Conservation (phyloP, 2,329 filamentous ascomycete species). For the Trichophyton simii region DNA sequence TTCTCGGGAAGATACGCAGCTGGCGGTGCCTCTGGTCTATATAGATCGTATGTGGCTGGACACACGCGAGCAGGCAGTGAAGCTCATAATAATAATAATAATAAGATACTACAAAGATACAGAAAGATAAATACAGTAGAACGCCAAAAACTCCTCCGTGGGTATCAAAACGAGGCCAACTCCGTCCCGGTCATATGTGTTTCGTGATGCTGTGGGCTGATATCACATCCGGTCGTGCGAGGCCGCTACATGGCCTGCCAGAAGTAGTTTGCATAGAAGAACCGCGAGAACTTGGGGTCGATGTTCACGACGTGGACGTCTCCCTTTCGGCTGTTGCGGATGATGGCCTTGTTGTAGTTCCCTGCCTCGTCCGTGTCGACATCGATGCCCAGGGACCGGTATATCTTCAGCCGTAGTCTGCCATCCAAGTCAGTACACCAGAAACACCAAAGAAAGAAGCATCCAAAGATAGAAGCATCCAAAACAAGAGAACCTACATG, state of each 20-base stretch:
- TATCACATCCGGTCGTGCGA: background rate
- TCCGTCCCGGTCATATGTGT: background rate
- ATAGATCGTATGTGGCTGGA: background rate
- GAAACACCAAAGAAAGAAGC: too few species aligned
- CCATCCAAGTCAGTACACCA: conserved; percentile 8
- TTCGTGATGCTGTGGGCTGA: background rate
- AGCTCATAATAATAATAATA: background rate
- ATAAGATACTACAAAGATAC: background rate
- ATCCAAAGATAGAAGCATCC: too few species aligned
- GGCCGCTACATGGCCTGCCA: conserved; percentile 66
- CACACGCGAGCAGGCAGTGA: too few species aligned
- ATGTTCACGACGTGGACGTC: conserved; percentile 93
- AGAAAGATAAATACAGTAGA: background rate
- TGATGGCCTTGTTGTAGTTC: conserved; percentile 72
- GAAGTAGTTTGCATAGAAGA: conserved; percentile 92
- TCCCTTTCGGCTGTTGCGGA: conserved; percentile 73
- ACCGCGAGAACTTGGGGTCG: conserved; percentile 79
- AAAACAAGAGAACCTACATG: conserved; percentile 21
- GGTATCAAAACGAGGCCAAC: background rate
- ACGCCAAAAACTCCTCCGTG: background rate
- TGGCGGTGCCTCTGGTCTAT: too few species aligned
- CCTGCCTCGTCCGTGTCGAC: conserved; percentile 69
- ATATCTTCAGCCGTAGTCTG: conserved; percentile 74
- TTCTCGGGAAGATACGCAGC: too few species aligned
- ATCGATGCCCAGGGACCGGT: conserved; percentile 80